Base-by-base conservation (phyloP, 208 protist genomes). In the Herpetomonas tarakana region DNA sequence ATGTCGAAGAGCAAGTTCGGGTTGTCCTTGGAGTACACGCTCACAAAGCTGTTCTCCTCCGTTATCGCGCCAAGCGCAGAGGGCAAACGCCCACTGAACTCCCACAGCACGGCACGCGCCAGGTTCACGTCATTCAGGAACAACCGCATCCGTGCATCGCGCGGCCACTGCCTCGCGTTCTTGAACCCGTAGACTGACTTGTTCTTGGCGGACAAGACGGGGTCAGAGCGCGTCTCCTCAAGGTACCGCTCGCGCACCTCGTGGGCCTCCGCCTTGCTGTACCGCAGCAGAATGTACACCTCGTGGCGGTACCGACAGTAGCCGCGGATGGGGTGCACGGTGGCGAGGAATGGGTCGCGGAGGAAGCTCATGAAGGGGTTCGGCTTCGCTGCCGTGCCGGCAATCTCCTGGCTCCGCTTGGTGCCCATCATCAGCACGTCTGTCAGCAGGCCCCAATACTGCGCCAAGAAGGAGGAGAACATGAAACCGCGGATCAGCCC, bases 71-170 rank as follows among this genome's bases (percentile, higher is more conserved):
- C 98, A 12, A 99, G 62, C 50, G 96, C 96, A 3, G 96, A 81
- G 25, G 99, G 99, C 30, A 99, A 75, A 46, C 99, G 86, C 52
- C 99, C 99, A 57, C 98, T 94, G 59, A 99, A 98, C 67, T 99
- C 93, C 98, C 98, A 99, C 65, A 99, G 99, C 26, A 99, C 97
- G 26, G 99, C 99, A 35, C 92, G 85, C n/a, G 98, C 99, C 12
- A 99, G 83, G 82, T 99, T 99, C 7, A 99, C 99, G 76, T 99
- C 99, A 68, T 99, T 97, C 59, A 99, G 93, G 93, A 99, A 99
- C 7, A 99, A 83, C 28, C 99, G 92, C 99, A 99, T 99, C 55
- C 99, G 89, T 12, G 86, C 86, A 70, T 99, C 99, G 59, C 98
- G 86, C 27, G 99, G 98, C 99, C 99, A 99, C 74, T 98, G 98